Evolutionary conservation across 139 green algal species (phyloP).

Genomic region (Chlorella ohadii): DNA sequence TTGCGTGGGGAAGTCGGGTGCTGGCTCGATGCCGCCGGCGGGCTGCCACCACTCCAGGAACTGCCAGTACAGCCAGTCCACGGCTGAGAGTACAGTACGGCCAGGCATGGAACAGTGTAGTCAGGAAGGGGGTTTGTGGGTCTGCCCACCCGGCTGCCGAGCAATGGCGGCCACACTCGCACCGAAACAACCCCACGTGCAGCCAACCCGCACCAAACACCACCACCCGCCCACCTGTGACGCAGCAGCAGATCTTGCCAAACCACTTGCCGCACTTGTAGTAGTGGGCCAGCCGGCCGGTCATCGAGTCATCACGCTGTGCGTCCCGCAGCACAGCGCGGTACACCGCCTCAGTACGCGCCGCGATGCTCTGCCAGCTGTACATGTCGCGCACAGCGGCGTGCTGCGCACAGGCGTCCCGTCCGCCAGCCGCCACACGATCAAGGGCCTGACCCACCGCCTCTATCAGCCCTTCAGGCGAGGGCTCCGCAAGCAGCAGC

Average conservation of each 20-base stretch:
- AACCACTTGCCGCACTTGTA: constrained; percentile 68
- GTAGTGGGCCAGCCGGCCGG: constrained; percentile 61
- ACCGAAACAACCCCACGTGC: too few relatives aligned
- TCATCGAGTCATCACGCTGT: constrained; percentile 45
- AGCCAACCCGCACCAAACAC: not conserved
- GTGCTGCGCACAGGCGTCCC: constrained; percentile 64
- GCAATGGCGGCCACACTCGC: too few relatives aligned
- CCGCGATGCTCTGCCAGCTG: constrained; percentile 87
- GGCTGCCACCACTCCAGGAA: constrained; percentile 65
- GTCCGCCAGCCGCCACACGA: constrained; percentile 33
- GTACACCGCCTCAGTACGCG: constrained; percentile 86
- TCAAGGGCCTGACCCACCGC: constrained; percentile 56
- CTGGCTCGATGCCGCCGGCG: constrained; percentile 44
- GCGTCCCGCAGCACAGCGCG: constrained; percentile 30
- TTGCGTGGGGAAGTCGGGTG: constrained; percentile 45
- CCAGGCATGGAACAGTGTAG: too few relatives aligned
- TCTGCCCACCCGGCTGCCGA: not conserved
- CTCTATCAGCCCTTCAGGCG: constrained; percentile 63
- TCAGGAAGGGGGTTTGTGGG: too few relatives aligned
- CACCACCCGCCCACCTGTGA: constrained; percentile 35
- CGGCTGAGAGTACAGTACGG: too few relatives aligned
- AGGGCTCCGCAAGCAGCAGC: constrained; percentile 86
- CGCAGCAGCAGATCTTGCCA: constrained; percentile 73
- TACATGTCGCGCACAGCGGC: constrained; percentile 82
- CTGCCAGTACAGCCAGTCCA: constrained; percentile 67